phyloP scores from a whole-genome alignment of 208 protist genomes.

The Acanthamoeba triangularis region DNA sequence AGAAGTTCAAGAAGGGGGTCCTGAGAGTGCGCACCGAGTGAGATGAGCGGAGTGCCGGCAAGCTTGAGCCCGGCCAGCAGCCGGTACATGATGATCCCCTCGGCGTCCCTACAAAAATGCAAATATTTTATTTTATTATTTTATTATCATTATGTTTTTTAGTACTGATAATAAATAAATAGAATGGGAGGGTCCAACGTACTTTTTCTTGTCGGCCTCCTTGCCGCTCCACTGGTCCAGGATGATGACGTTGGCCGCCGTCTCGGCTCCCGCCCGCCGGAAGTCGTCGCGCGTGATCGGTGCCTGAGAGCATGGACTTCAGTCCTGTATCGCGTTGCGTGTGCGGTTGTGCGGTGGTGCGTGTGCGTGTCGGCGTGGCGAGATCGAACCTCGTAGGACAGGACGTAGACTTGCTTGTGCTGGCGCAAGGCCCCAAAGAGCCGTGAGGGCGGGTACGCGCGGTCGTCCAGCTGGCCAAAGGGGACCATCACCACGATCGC shows the following conservation, averaged over 20 bases:
- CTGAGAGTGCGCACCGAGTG: not conserved
- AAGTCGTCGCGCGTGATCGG: conserved; percentile 48
- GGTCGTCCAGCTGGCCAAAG: not conserved
- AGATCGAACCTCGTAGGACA: not conserved
- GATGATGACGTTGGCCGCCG: conserved; percentile 40
- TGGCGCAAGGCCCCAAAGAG: conserved; percentile 28
- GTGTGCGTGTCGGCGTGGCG: not conserved
- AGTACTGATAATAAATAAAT: no score
- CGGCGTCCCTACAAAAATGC: not conserved
- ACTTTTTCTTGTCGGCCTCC: not conserved
- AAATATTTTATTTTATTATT: not conserved
- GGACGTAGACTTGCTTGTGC: conserved; percentile 15
- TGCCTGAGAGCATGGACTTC: not conserved
- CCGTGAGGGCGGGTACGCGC: not conserved
- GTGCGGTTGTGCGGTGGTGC: not conserved
- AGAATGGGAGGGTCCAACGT: not conserved
- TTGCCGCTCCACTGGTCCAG: conserved; percentile 9
- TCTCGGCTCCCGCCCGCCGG: conserved; percentile 16
- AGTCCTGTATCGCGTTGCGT: not conserved
- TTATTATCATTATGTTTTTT: no score
- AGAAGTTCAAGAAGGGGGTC: not conserved
- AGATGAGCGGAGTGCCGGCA: conserved; percentile 2
- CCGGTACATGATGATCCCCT: conserved; percentile 57
- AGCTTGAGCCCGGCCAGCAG: conserved; percentile 31
- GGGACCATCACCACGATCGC: conserved; percentile 39